Conservation (phyloP, 2,329 filamentous ascomycete genomes). For the Thielaviopsis populi region DNA sequence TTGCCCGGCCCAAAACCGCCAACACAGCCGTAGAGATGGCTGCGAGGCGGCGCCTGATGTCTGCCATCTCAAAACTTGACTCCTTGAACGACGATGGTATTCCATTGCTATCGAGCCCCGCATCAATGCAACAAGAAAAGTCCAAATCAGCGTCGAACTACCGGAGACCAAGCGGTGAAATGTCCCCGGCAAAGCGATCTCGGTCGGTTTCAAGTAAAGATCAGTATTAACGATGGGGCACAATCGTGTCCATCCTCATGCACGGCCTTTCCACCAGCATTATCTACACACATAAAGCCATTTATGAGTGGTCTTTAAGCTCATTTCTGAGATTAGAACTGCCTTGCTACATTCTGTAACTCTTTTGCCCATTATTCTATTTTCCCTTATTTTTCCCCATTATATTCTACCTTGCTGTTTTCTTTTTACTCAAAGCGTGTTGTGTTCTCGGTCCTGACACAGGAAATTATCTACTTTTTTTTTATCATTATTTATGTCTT, state of each 20-base stretch:
- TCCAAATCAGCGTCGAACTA: conserved; percentile 15
- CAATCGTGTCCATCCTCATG: neutral
- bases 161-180: conserved; percentile 27
- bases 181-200: conserved; percentile 32
- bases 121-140: neutral
- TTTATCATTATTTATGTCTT: neutral
- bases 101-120: neutral
- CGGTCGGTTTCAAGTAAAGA: conserved; percentile 21
- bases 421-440: neutral
- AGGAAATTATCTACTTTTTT: neutral
- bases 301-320: too few relatives aligned
- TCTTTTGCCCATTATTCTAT: neutral
- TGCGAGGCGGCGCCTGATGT: conserved; percentile 36
- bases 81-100: conserved; percentile 19
- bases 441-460: neutral
- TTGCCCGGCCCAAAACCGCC: conserved; percentile 36
- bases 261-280: neutral
- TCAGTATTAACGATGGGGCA: neutral
- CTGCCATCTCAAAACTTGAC: conserved; percentile 32
- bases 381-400: neutral
- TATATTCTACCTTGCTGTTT: conserved; percentile 14
- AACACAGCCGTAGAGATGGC: conserved; percentile 37
- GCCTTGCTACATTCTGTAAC: neutral
- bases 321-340: too few relatives aligned
- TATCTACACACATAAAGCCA: neutral